Conservation (phyloP, 768 basidiomycete species). For the Nidularia pulvinata region DNA sequence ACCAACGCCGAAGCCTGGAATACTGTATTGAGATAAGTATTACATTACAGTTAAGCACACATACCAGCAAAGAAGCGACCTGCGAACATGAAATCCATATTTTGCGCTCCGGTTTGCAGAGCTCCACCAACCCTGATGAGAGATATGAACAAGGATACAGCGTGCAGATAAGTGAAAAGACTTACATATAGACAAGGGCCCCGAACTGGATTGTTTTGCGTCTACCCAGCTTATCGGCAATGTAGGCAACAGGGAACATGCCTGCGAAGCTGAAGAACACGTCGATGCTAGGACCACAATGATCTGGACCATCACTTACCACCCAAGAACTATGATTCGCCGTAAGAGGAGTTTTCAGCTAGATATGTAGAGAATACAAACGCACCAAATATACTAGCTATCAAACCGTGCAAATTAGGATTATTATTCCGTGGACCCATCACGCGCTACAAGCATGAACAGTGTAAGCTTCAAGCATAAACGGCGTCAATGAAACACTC, state of each 20-base stretch:
- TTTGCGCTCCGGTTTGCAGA: constrained; percentile 43
- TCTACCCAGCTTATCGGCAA: constrained; percentile 34
- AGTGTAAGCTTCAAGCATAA: not conserved
- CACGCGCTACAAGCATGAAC: constrained; percentile 12
- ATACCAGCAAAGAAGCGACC: constrained; percentile 50
- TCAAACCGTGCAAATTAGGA: constrained; percentile 32
- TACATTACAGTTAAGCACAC: not conserved
- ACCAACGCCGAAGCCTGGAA: constrained; percentile 35
- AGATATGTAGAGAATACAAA: not conserved
- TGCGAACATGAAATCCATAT: constrained; percentile 45
- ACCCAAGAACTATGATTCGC: constrained; percentile 29
- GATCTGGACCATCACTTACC: constrained; percentile 14
- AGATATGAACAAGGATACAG: not conserved
- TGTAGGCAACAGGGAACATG: constrained; percentile 40
- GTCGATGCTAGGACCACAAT: not conserved
- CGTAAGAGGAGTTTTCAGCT: too few species aligned
- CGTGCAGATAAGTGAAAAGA: not conserved
- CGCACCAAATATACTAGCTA: constrained; percentile 38
- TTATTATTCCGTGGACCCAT: constrained; percentile 34
- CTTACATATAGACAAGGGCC: constrained; percentile 34
- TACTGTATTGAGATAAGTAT: not conserved
- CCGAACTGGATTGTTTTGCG: constrained; percentile 38
- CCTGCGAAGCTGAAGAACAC: constrained; percentile 31
- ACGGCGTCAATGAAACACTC: not conserved
- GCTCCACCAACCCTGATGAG: constrained; percentile 35